These are phyloP conservation scores for Plantago rigida DNA, from an alignment of 305 asterid species.

Conservation along the genomic window DNA sequence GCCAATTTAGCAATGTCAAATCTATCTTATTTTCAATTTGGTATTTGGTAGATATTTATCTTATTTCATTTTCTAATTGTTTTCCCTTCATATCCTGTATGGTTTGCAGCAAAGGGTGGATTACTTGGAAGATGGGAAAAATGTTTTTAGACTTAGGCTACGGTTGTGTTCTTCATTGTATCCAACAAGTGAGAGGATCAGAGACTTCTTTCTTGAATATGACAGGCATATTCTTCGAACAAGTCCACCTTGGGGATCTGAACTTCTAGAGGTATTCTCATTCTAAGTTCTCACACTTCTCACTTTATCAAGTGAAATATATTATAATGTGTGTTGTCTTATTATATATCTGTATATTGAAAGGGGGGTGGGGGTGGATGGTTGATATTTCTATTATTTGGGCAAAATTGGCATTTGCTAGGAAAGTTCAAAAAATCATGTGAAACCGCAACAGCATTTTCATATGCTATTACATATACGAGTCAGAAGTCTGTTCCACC, in stretches of 20 bases:
- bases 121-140: constrained; percentile 93
- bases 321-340: too few relatives aligned
- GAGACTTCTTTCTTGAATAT: constrained; percentile 96
- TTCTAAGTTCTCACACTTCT: neutral
- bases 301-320: constrained; percentile 13
- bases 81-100: constrained; percentile 12
- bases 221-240: constrained; percentile 96
- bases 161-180: constrained; percentile 90
- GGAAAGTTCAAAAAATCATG: constrained; percentile 1
- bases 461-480: constrained; percentile 20
- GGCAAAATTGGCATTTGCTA: too few relatives aligned
- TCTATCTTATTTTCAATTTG: too few relatives aligned
- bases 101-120: constrained; percentile 76
- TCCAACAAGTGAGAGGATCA: constrained; percentile 89
- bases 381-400: too few relatives aligned
- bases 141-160: constrained; percentile 69
- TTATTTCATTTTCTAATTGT: constrained; percentile 3
- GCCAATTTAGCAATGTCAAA: too few relatives aligned
- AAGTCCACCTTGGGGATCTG: constrained; percentile 99
- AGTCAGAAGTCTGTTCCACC: neutral
- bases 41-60: too few relatives aligned
- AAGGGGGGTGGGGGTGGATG: too few relatives aligned
- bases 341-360: too few relatives aligned
- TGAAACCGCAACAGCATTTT: constrained; percentile 20
- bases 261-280: constrained; percentile 81